Percentiles rank a stretch among this genome's conserved stretches.
These are phyloP conservation scores for Labyrinthula sp. DNA, from an alignment of 352 stramenopile species.

Conservation along the genomic window DNA sequence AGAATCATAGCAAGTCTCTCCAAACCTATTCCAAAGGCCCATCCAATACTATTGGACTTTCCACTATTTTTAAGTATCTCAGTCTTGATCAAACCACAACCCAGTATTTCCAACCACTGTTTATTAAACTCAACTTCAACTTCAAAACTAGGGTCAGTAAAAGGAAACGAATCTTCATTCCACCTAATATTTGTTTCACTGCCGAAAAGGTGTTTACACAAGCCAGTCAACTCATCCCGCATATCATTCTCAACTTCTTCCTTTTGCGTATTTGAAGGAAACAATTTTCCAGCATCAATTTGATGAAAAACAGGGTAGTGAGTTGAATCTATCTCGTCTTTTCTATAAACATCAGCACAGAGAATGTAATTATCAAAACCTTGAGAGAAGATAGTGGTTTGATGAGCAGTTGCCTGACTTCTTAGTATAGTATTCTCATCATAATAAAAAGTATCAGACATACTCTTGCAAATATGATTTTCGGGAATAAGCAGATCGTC, in stretches of 20 bases:
- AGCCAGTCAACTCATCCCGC: conserved; percentile 73
- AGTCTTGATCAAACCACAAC: conserved; percentile 82
- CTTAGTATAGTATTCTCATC: conserved; percentile 52
- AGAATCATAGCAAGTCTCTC: conserved; percentile 96
- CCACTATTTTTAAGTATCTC: conserved; percentile 69
- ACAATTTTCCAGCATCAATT: conserved; percentile 91
- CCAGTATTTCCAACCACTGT: conserved; percentile 96
- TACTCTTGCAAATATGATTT: conserved; percentile 57
- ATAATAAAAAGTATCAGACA: conserved; percentile 69
- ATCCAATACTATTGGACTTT: conserved; percentile 46
- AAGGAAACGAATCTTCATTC: conserved; percentile 96
- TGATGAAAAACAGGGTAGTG: conserved; percentile 99
- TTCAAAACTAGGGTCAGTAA: conserved; percentile 91
- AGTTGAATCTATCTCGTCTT: conserved; percentile 91
- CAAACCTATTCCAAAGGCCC: conserved; percentile 91
- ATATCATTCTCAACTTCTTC: conserved; percentile 61
- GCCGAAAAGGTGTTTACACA: conserved; percentile 54
- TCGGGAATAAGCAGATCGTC: conserved; percentile 66
- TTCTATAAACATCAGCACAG: conserved; percentile 80
- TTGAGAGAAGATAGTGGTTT: conserved; percentile 63
- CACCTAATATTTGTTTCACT: conserved; percentile 79
- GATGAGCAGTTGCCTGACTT: conserved; percentile 61
- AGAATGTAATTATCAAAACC: conserved; percentile 68
- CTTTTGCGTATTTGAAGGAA: conserved; percentile 36
- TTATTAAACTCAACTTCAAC: conserved; percentile 92